Evolutionary conservation across 2,329 filamentous ascomycete species (phyloP), one percentile per base, ranked within the genome.

Genomic region (Plenodomus tracheiphilus): DNA sequence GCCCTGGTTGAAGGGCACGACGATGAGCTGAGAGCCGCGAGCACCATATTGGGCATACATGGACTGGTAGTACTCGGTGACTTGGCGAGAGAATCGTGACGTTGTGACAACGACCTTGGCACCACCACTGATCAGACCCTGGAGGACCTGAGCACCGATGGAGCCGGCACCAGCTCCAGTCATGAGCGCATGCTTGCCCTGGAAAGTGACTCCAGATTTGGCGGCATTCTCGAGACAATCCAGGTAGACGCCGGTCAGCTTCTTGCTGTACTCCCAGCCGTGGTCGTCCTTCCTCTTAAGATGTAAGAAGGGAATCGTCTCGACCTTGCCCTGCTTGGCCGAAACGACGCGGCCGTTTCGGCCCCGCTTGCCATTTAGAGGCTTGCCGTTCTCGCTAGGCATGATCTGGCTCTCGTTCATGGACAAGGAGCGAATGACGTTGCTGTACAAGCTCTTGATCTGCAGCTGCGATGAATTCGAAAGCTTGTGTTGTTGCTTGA

Each of bases 221-320:
- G 94, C 94, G 58, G 92, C 91, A 56, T 92, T 84, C 77, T 96
- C 92, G 25, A 99, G 77, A 54, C 91, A 91, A 71, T 97, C 91
- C 28, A 99, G 84, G 72, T 99, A 99, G 62, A 92, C 76, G 48
- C 90, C 89, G 19, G 94, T 97, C 49, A 99, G 84, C 79, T 95
- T 97, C 83, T 97, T 99, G 85, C 91, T 97, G 80, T 97, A 99
- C 69, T 97, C 92, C 94, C 94, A 99, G 53, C 93, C 93, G 67
- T 96, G 88, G 54, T 92, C 85, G 45, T 89, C 86, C 76, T 96
- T 95, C 74, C 91, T 89, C 84, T 97, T 97, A 49, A 99, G 80
- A 73, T 99, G 94, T 44, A 99, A 78, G 85, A 99, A 99, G 28
- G 94, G 94, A 62, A 99, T 95, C 16, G 94, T 96, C 79, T 97